Conservation (phyloP, 768 basidiomycete genomes). For the Heimioporus sp. region DNA sequence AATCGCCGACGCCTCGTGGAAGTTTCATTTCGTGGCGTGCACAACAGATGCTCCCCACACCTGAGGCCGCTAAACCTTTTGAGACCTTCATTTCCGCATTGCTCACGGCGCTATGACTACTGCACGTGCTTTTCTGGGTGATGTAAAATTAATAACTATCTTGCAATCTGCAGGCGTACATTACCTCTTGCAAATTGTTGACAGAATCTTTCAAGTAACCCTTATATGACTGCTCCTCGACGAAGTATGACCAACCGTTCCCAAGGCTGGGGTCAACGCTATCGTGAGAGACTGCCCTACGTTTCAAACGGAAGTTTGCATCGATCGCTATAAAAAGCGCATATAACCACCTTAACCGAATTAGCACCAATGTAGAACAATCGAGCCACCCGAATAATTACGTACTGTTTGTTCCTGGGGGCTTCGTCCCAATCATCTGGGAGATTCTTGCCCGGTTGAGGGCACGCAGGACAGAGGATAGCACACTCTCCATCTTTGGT, state of each 20-base stretch:
- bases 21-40: no score
- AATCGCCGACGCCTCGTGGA: no score
- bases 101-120: not conserved
- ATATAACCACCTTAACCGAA: slow-evolving; percentile 12
- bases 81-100: not conserved
- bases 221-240: slow-evolving; percentile 23
- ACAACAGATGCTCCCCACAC: not conserved
- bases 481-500: no score
- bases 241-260: slow-evolving; percentile 9
- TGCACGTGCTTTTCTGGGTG: not conserved
- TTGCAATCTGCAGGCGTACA: no score
- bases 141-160: no score
- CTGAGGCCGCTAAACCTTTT: not conserved
- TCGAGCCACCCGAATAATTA: no score
- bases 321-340: slow-evolving; percentile 19
- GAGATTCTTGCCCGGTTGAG: no score
- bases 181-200: no score
- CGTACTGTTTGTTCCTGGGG: no score
- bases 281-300: slow-evolving; percentile 8
- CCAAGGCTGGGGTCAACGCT: slow-evolving; percentile 15
- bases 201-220: not conserved
- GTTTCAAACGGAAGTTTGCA: slow-evolving; percentile 11
- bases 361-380: no score
- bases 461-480: no score
- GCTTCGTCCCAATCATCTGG: no score